These are phyloP conservation scores for Phytophthora europaea DNA, from an alignment of 352 stramenopile genomes.

Conservation along the genomic window DNA sequence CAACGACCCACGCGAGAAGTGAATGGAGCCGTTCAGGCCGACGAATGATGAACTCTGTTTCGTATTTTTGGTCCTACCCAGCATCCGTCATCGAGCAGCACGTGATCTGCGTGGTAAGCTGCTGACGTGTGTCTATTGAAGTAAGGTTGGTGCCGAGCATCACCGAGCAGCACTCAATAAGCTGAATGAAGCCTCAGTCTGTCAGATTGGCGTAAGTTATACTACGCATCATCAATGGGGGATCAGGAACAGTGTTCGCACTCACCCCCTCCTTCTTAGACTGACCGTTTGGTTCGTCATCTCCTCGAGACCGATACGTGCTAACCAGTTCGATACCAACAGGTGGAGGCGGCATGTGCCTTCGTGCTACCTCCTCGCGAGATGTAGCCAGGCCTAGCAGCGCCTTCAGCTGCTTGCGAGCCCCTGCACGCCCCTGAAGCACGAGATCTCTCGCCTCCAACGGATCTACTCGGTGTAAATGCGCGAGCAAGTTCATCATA, in stretches of 20 bases:
- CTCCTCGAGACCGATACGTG: constrained; percentile 4
- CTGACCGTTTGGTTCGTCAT: constrained; percentile 8
- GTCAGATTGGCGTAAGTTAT: constrained; percentile 8
- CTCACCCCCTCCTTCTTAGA: not conserved
- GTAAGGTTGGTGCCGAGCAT: not conserved
- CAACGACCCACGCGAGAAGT: not conserved
- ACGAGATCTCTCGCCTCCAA: constrained; percentile 71
- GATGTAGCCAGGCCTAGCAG: constrained; percentile 26
- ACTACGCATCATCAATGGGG: constrained; percentile 8
- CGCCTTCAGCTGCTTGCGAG: constrained; percentile 42
- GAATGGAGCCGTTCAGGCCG: not conserved
- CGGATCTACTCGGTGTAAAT: constrained; percentile 50
- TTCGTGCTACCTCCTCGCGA: constrained; percentile 16
- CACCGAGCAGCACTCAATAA: not conserved
- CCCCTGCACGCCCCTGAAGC: constrained; percentile 35
- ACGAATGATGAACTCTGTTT: not conserved
- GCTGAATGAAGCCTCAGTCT: not conserved
- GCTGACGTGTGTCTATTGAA: not conserved
- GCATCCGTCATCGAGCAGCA: not conserved
- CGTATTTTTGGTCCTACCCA: not conserved
- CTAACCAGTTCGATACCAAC: constrained; percentile 17
- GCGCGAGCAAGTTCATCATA: constrained; percentile 63
- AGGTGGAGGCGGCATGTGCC: not conserved
- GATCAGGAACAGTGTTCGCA: not conserved
- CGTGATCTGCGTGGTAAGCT: not conserved